Evolutionary conservation across 345 rosid species (phyloP), one percentile per base, ranked within the genome.

Genomic region (Bruguiera parviflora): DNA sequence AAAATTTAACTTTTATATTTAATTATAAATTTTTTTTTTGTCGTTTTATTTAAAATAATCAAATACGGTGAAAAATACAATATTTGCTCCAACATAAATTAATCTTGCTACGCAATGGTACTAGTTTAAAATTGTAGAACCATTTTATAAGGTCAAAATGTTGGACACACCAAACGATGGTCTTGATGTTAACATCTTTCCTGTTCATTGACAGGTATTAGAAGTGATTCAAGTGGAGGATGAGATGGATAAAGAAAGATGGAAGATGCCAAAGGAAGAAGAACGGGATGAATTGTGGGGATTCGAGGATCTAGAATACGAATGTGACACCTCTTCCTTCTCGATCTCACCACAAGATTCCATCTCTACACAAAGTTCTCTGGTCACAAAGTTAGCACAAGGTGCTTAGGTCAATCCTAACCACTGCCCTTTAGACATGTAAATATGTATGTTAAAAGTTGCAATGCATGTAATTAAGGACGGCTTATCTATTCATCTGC

Each of bases 241-340:
- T 57, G 82, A 90, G 29, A 68, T 78, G 31, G 90, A 86, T 31
- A 72, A 79, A 31, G 97, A 88, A 73, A 86, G 75, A 71, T 95
- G 99, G 99, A 85, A 79, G 77, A 87, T 89, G 92, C 85, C 90
- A 8, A 85, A 82, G 74, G 92, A 84, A 61, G 97, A 91, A 74
- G 88, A 84, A 27, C 84, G 85, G 21, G 89, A 85, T 73, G 93
- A 89, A 58, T 83, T 92, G 66, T 92, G 93, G 96, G 96, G 96
- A 10, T 92, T 86, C 71, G 96, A 92, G 81, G 99, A 95, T 76
- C 82, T 95, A 37, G 99, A 89, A 70, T 81, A 82, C 66, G 92
- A 89, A 55, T 84, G 63, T 73, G 82, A 81, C 73, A 61, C 51
- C 69, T 75, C 67, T 58, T 86, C 91, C 61, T 81, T 71, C 78